Base-by-base conservation (phyloP, 169 alveolate genomes). In the Plasmodium blacklocki region DNA sequence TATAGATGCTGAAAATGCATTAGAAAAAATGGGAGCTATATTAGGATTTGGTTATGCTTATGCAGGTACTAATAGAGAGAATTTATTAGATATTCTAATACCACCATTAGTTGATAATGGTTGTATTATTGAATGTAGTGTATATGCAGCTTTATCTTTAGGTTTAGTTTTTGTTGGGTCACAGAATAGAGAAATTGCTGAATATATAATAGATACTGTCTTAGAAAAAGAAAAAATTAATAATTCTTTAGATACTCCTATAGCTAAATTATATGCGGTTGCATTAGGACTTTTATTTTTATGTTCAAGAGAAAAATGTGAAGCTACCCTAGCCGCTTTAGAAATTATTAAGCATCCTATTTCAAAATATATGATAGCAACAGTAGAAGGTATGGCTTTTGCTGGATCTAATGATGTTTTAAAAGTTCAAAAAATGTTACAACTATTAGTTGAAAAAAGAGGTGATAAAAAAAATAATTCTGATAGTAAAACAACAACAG, bases 371-470 rank as follows among this genome's bases (percentile, higher is more conserved):
- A 94, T 97, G 49, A 93, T 87, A n/a, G 88, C 96, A 11, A 89
- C 96, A 73, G 96, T 97, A n/a, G 98, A 96, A 70, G 97, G 98
- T 11, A 97, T 98, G 88, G 99, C 99, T 39, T 98, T 94, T 94
- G 99, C 99, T 14, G 99, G 99, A 49, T 96, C 99, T 60, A 99
- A 99, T 14, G 99, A 99, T 76, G 99, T 99, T 1, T 93, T 98
- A 29, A 96, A 98, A 90, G 98, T 98, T 15, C 99, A 98, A 75
- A 96, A 97, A 74, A 91, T 98, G 97, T 96, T 98, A 52, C 98
- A 98, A 73, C 90, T 95, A 32, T 95, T 97, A 54, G 97, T 97
- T 15, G 98, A 97, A 76, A 95, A 95, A 49, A 62, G 88, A 56
- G 26, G 23, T 18, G 78, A 85, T 60, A 59, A 87, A 80, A 47